A percentile compares a stretch with the other conserved stretches of the same genome.
These are phyloP conservation scores for Dothistroma pini DNA, from an alignment of 2,329 filamentous ascomycete genomes.

Conservation along the genomic window DNA sequence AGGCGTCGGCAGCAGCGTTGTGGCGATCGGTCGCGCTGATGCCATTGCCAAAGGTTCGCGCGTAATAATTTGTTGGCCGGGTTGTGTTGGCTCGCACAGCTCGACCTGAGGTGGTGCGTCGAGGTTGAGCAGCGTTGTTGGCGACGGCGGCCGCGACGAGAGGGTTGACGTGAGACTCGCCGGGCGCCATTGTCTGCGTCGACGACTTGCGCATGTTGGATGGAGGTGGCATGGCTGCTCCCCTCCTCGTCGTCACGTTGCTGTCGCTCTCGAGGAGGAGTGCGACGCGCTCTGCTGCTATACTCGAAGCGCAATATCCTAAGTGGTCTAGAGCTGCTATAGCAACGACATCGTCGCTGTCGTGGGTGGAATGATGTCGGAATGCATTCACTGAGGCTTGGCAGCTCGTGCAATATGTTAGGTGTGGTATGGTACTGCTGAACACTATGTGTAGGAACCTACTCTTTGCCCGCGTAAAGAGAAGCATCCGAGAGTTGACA, in stretches of 20 bases:
- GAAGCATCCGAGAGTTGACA: not conserved
- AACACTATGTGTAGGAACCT: not conserved
- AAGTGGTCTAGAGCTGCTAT: not conserved
- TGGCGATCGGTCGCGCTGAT: slow-evolving; percentile 34
- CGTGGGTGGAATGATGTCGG: not conserved
- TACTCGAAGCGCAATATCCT: not conserved
- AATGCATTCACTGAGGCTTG: not conserved
- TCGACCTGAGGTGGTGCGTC: slow-evolving; percentile 41
- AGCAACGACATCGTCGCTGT: not conserved
- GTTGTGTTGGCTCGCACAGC: slow-evolving; percentile 45
- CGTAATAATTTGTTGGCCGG: slow-evolving; percentile 51
- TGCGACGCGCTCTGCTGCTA: slow-evolving; percentile 9
- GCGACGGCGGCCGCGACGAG: slow-evolving; percentile 2
- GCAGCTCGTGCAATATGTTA: not conserved
- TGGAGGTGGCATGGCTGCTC: slow-evolving; percentile 17
- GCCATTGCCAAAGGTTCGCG: slow-evolving; percentile 44
- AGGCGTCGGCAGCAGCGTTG: slow-evolving; percentile 25
- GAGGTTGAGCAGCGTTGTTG: slow-evolving; percentile 16
- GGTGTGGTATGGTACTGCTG: not conserved
- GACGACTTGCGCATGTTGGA: slow-evolving; percentile 25
- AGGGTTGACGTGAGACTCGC: slow-evolving; percentile 9
- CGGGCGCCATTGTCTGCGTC: slow-evolving; percentile 9
- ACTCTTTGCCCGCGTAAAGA: not conserved
- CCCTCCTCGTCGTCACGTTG: not conserved
- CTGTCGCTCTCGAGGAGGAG: slow-evolving; percentile 2